phyloP scores from a whole-genome alignment of 805 yeast species.

The Hanseniaspora valbyensis region DNA sequence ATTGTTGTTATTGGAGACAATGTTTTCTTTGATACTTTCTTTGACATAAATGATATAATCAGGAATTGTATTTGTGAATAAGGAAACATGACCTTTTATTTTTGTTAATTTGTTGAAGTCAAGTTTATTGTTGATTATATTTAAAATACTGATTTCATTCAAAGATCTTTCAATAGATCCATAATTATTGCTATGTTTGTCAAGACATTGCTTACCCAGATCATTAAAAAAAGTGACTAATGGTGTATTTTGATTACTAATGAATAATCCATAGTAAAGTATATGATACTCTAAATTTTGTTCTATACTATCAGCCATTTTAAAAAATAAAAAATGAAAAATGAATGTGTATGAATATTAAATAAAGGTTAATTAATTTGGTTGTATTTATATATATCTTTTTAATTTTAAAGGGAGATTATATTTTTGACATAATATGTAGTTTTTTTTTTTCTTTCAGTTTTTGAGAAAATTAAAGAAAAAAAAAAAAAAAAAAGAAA shows the following conservation, averaged over 20 bases:
- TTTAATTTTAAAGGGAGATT: no score
- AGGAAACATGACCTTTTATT: not conserved
- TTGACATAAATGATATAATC: conserved; percentile 1
- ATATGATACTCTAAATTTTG: not conserved
- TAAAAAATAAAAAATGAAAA: no score
- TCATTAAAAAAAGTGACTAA: not conserved
- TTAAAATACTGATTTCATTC: not conserved
- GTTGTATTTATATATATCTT: no score
- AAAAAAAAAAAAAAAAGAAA: no score
- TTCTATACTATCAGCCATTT: not conserved
- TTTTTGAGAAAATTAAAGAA: no score
- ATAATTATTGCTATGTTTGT: not conserved
- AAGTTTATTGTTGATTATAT: not conserved
- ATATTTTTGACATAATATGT: no score
- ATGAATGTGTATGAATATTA: no score
- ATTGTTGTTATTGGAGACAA: not conserved
- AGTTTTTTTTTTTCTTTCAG: no score
- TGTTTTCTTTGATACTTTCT: not conserved
- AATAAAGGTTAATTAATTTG: no score
- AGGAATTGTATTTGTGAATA: not conserved
- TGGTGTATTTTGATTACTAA: not conserved
- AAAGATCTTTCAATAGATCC: not conserved
- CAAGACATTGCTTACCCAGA: not conserved
- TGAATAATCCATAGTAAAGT: not conserved
- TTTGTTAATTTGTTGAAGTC: not conserved